Evolutionary conservation across 768 basidiomycete species (phyloP).

Genomic region (Nidularia sp.): DNA sequence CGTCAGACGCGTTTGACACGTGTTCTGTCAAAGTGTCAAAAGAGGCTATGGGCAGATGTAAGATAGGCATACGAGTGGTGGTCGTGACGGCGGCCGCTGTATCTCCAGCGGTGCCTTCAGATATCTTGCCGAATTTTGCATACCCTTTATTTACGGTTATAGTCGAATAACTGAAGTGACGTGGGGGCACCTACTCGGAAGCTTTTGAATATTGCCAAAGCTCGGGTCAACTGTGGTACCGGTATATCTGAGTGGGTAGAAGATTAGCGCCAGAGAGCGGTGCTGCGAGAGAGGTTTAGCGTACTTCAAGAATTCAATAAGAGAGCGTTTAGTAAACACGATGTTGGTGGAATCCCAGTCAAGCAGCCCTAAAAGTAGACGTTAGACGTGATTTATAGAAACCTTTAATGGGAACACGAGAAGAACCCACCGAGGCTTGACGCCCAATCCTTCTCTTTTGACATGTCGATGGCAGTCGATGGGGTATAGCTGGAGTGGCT

Average conservation of each 20-base stretch:
- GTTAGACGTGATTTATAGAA: too few relatives aligned
- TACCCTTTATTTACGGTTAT: constrained; percentile 43
- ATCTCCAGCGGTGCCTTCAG: constrained; percentile 10
- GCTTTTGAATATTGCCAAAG: constrained; percentile 67
- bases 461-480: constrained; percentile 48
- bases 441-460: constrained; percentile 74
- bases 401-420: too few relatives aligned
- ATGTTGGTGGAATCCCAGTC: constrained; percentile 78
- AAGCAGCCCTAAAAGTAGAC: constrained; percentile 62
- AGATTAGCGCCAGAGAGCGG: too few relatives aligned
- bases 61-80: neutral
- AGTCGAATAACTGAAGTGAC: neutral
- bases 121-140: constrained; percentile 64
- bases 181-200: constrained; percentile 52
- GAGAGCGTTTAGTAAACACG: constrained; percentile 73
- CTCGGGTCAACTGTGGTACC: constrained; percentile 77
- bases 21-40: too few relatives aligned
- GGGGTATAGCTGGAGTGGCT: constrained; percentile 68
- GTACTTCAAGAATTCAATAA: constrained; percentile 78
- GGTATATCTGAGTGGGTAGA: constrained; percentile 49
- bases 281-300: too few relatives aligned
- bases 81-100: constrained; percentile 3
- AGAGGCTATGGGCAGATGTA: too few relatives aligned
- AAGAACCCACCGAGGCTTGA: too few relatives aligned
- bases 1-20: constrained; percentile 16